Percentiles rank a stretch among this genome's conserved stretches.
Conservation (phyloP, 345 rosid species). For the Bretschneidera sinensis region DNA sequence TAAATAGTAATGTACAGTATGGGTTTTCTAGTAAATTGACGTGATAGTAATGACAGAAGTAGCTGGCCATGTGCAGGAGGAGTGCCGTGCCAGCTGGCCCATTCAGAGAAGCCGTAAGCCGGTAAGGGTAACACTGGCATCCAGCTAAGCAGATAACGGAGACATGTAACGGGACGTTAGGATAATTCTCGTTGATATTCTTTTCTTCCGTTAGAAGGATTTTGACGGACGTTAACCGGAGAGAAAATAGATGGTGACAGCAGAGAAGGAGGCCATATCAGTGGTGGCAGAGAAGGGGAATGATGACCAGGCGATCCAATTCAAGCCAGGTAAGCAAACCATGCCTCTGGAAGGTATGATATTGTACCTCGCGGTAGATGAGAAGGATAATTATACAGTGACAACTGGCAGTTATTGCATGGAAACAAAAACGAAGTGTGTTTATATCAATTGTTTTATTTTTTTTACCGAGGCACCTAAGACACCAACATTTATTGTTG, state of each 20-base stretch:
- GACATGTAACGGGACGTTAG: conserved; percentile 3
- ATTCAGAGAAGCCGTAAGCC: conserved; percentile 1
- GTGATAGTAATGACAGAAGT: conserved; percentile 9
- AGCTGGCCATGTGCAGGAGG: conserved; percentile 37
- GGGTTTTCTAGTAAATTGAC: conserved; percentile 2
- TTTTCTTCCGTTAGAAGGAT: not conserved
- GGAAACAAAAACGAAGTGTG: too few relatives aligned
- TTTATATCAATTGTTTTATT: too few relatives aligned
- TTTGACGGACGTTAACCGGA: conserved; percentile 8
- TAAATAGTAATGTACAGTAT: not conserved
- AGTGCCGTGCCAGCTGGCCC: conserved; percentile 36
- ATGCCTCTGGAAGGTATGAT: not conserved
- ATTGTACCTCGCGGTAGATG: not conserved
- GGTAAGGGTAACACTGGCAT: conserved; percentile 18
- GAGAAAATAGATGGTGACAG: conserved; percentile 19
- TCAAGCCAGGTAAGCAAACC: conserved; percentile 24
- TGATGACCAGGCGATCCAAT: conserved; percentile 29
- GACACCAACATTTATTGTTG: too few relatives aligned
- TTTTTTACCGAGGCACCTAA: too few relatives aligned
- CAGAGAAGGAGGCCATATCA: not conserved
- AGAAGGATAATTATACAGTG: too few relatives aligned
- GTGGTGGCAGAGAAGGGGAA: conserved; percentile 21
- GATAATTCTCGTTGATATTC: not conserved
- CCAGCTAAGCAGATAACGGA: conserved; percentile 35
- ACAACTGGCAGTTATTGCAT: too few relatives aligned